Evolutionary conservation across 2,329 filamentous ascomycete genomes (phyloP).

Genomic region (Plectosphaerella sp.): DNA sequence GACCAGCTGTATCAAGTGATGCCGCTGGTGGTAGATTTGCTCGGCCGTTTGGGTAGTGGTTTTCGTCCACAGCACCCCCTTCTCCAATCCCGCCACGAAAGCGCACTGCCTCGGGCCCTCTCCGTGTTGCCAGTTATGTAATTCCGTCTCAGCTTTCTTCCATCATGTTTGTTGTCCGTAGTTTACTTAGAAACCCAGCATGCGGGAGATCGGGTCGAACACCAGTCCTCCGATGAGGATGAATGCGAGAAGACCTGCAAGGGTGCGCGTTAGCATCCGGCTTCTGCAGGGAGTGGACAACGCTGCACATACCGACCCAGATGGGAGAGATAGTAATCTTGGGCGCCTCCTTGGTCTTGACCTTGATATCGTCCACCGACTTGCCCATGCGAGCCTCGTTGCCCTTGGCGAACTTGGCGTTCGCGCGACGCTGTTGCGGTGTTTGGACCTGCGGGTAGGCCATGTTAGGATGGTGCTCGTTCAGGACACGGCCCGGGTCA

Average conservation of each 20-base stretch:
- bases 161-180: slow-evolving; percentile 4
- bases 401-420: slow-evolving; percentile 71
- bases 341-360: slow-evolving; percentile 46
- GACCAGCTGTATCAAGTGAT: not conserved
- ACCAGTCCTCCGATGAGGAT: slow-evolving; percentile 57
- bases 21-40: not conserved
- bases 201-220: slow-evolving; percentile 52
- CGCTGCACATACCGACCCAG: slow-evolving; percentile 51
- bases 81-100: not conserved
- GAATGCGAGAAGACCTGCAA: slow-evolving; percentile 51
- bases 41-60: not conserved
- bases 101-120: not conserved
- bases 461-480: not conserved
- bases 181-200: slow-evolving; percentile 32
- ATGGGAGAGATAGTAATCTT: slow-evolving; percentile 62
- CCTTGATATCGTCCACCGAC: slow-evolving; percentile 60
- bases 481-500: not conserved
- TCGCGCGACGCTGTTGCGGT: slow-evolving; percentile 75
- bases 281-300: not conserved
- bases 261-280: not conserved
- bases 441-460: slow-evolving; percentile 64
- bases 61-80: not conserved
- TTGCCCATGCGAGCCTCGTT: slow-evolving; percentile 74
- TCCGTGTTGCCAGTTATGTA: not conserved
- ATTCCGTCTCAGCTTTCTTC: slow-evolving; percentile 2